phyloP scores from a whole-genome alignment of 208 protist genomes.

The Giardia muris region DNA sequence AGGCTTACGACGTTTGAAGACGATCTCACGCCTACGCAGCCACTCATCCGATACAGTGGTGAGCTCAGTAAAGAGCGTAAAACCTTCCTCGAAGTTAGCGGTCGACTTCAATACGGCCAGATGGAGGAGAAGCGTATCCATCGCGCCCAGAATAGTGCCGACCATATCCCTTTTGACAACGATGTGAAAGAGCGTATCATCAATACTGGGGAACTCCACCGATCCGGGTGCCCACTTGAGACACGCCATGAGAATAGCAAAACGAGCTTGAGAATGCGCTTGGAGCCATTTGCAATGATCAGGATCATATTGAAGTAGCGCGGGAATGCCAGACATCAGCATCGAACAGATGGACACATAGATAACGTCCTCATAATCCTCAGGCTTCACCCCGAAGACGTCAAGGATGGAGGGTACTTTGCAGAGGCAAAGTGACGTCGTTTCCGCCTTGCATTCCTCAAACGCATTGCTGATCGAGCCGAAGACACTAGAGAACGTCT shows the following conservation, averaged over 20 bases:
- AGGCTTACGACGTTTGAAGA: background rate
- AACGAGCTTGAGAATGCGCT: background rate
- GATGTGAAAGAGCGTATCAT: background rate
- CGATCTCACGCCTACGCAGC: background rate
- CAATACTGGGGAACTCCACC: background rate
- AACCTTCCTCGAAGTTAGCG: background rate
- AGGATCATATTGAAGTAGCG: conserved; percentile 28
- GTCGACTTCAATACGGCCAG: background rate
- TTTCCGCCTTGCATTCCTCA: conserved; percentile 44
- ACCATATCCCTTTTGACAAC: background rate
- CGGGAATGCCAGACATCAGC: conserved; percentile 30
- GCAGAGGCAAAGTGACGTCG: conserved; percentile 31
- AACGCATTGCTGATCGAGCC: conserved; percentile 29
- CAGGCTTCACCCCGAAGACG: conserved; percentile 33
- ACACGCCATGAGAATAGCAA: background rate
- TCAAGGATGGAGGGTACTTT: conserved; percentile 14
- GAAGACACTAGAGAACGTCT: conserved; percentile 38
- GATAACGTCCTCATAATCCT: conserved; percentile 9
- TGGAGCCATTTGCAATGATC: background rate
- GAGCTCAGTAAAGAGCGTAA: background rate
- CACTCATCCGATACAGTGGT: background rate
- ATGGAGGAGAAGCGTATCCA: background rate
- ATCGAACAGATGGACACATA: conserved; percentile 20
- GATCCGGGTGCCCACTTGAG: conserved; percentile 49
- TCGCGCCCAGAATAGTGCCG: background rate